Base-by-base conservation (phyloP, 305 asterid species). In the Coffea humblotiana region DNA sequence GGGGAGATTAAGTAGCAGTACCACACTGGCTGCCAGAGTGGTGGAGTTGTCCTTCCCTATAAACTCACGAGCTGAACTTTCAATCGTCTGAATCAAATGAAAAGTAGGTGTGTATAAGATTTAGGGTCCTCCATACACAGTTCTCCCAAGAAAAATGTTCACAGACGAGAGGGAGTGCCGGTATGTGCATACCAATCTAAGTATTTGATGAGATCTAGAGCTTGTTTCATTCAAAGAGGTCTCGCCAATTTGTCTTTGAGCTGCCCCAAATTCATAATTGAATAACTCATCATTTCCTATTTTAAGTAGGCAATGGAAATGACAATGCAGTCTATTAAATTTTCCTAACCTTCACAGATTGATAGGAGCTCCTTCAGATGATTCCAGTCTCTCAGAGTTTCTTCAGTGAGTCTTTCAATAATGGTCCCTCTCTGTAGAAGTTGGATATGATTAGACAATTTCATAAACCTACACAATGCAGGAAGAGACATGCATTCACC, bases 161-260 rank as follows among this genome's bases (percentile, higher is more conserved):
- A 49, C n/a, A 54, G 68, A 60, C 48, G 74, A 66, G 71, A 71
- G 73, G 48, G 77, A 64, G 18, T 69, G 69, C 32, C 18, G 64
- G 51, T 18, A 60, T 32, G 60, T 78, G 83, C 88, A 49, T 84
- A 96, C 99, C 98, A 96, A 79, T 88, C 97, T 93, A 80, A 96
- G 98, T 84, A 96, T 96, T 84, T 96, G 99, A 88, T 96, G 99
- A 74, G 99, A 96, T 82, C 99, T 94, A 52, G 99, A 96, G 88
- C 99, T 96, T 71, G 93, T 84, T 85, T 96, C 98, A 83, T 96
- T 96, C 88, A 96, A 85, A 77, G 86, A 89, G 35, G 99, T 96
- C 89, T 96, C 99, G 19, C 97, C 99, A 85, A 89, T 85, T 87
- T 92, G 89, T 82, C 99, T 88, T 83, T 91, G 98, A 56, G 92